These are phyloP conservation scores for Scutellaria galericulata DNA, from an alignment of 257 asterid genomes.

Conservation along the genomic window DNA sequence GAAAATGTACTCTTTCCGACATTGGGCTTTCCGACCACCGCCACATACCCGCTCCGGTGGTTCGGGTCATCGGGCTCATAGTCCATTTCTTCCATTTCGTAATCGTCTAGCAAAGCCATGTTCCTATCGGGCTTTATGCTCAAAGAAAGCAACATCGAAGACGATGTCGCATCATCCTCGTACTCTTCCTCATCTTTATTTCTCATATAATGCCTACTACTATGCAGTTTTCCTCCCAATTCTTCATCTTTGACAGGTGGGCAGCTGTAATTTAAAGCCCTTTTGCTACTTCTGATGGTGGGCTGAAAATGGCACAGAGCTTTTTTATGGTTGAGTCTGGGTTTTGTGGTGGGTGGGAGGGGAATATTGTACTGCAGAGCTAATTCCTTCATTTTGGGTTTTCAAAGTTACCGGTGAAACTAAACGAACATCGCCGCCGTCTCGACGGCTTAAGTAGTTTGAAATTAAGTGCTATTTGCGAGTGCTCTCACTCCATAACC, in stretches of 20 bases:
- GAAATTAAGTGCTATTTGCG: neutral
- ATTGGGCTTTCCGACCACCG: constrained; percentile 91
- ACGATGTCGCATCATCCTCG: constrained; percentile 42
- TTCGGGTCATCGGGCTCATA: constrained; percentile 55
- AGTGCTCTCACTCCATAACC: constrained; percentile 36
- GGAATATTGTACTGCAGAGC: constrained; percentile 43
- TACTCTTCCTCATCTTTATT: constrained; percentile 37
- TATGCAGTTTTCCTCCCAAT: constrained; percentile 35
- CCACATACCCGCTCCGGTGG: constrained; percentile 94
- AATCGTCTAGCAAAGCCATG: constrained; percentile 76
- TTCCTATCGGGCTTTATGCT: constrained; percentile 83
- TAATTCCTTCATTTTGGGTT: constrained; percentile 49
- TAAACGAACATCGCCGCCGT: constrained; percentile 26
- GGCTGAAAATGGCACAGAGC: constrained; percentile 32
- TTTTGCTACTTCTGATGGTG: constrained; percentile 2
- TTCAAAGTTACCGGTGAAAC: neutral
- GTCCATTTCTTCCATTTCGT: constrained; percentile 92
- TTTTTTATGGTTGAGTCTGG: constrained; percentile 24
- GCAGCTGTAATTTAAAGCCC: neutral
- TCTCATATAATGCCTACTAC: constrained; percentile 36
- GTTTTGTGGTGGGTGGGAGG: constrained; percentile 39
- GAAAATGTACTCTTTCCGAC: constrained; percentile 96
- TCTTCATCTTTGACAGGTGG: constrained; percentile 26
- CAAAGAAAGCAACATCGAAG: constrained; percentile 62
- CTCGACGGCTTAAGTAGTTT: neutral